Percentiles rank a stretch among this genome's conserved stretches.
Evolutionary conservation across 495 filamentous ascomycete genomes (phyloP).

Genomic region (Daldinia loculata): DNA sequence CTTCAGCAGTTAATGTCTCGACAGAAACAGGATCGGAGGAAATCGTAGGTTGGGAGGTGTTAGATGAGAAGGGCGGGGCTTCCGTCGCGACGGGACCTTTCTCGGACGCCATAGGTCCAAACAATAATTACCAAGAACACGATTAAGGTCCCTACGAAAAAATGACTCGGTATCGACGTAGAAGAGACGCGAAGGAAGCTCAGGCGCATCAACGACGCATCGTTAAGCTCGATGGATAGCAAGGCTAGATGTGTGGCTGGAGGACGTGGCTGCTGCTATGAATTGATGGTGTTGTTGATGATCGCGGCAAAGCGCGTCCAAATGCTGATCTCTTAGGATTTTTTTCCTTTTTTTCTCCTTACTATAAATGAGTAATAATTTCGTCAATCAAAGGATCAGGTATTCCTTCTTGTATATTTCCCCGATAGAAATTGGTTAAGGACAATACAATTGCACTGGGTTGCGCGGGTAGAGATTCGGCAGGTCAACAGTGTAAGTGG

Average conservation of each 20-base stretch:
- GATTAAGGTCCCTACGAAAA: constrained; percentile 35
- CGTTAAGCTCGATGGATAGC: constrained; percentile 46
- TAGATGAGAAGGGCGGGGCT: constrained; percentile 51
- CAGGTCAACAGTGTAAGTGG: constrained; percentile 42
- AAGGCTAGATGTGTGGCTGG: constrained; percentile 60
- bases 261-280: constrained; percentile 56
- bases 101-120: constrained; percentile 55
- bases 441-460: constrained; percentile 21
- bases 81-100: constrained; percentile 56
- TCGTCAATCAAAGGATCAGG: background rate
- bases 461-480: constrained; percentile 25
- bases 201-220: constrained; percentile 53
- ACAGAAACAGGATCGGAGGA: constrained; percentile 43
- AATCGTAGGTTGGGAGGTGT: constrained; percentile 45
- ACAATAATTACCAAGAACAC: constrained; percentile 25
- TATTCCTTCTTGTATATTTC: background rate
- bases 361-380: constrained; percentile 18
- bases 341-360: constrained; percentile 6
- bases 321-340: constrained; percentile 22
- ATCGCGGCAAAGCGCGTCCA: constrained; percentile 39
- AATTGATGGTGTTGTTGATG: constrained; percentile 45
- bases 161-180: constrained; percentile 32
- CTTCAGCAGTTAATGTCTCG: constrained; percentile 48
- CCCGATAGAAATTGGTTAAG: background rate
- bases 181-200: constrained; percentile 38